Evolutionary conservation across 2,329 filamentous ascomycete genomes (phyloP), one percentile per base, ranked within the genome.

Genomic region (Penicillium sp.): DNA sequence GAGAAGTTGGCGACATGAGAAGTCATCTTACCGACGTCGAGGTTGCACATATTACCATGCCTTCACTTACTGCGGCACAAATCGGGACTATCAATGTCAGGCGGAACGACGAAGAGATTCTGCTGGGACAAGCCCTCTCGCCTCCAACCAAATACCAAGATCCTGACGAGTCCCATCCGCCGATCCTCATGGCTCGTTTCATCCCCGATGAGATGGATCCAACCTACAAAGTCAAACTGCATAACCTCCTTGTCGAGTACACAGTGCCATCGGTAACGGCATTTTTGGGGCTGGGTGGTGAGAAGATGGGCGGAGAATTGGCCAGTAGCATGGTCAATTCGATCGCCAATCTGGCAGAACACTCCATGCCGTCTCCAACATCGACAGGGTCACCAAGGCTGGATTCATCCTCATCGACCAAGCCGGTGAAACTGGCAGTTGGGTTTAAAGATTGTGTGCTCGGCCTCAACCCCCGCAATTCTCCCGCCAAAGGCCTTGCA

Each of bases 181-280:
- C 85, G 0, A 88, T 91, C 56, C 68, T 97, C 45, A 95, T 95
- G 84, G 82, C 88, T 51, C 82, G 93, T 41, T 87, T 95, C 73
- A 88, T 99, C 57, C 89, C 89, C 0, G 91, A 97, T 65, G 92
- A 97, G 65, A 88, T 95, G 72, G 92, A 97, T 56, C 92, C 95
- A 0, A 84, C 89, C 6, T 76, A 96, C 57, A 95, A 95, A 66
- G 69, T 96, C 50, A 95, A 95, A 65, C 73, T 97, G 35, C 88
- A 87, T 68, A 90, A 95, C 53, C 60, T 95, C 4, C 86, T 83
- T 51, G 70, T 89, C n/a, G 95, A 99, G 65, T 99, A 99, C 67
- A 86, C 86, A 13, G 87, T 97, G 3, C 81, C 88, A 0, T 89
- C 88, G 0, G 69, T 96, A 0, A 86, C 95, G 76, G 88, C 89